Conservation (phyloP, 495 filamentous ascomycete genomes). For the Talaromyces adpressus region DNA sequence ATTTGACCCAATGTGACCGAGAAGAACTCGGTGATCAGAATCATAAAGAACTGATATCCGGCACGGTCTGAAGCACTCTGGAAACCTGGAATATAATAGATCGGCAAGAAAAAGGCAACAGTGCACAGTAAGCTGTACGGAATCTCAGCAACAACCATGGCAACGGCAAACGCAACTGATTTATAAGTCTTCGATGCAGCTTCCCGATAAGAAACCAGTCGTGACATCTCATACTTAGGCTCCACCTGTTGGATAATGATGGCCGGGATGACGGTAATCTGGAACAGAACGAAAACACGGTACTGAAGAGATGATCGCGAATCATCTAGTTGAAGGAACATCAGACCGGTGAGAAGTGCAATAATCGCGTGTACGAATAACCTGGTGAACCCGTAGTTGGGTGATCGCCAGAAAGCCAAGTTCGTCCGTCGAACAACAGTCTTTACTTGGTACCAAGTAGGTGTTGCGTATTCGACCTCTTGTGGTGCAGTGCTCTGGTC, state of each 20-base stretch:
- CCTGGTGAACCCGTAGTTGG: conserved; percentile 71
- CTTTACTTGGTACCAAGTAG: conserved; percentile 62
- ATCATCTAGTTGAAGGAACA: conserved; percentile 62
- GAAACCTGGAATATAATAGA: conserved; percentile 69
- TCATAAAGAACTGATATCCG: conserved; percentile 77
- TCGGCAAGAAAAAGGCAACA: conserved; percentile 63
- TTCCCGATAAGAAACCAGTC: conserved; percentile 73
- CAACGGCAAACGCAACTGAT: conserved; percentile 61
- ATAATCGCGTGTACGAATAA: conserved; percentile 71
- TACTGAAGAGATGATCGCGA: conserved; percentile 65
- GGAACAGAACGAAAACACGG: conserved; percentile 78
- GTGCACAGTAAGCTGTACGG: conserved; percentile 71
- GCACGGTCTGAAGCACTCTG: conserved; percentile 48
- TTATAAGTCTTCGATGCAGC: conserved; percentile 71
- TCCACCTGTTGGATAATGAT: conserved; percentile 73
- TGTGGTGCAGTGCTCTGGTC: conserved; percentile 18
- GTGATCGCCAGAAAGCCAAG: conserved; percentile 64
- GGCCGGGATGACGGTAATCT: conserved; percentile 67
- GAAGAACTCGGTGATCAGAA: conserved; percentile 71
- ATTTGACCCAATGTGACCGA: conserved; percentile 66
- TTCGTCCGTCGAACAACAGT: conserved; percentile 58
- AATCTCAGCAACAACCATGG: conserved; percentile 68
- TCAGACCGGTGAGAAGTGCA: conserved; percentile 65
- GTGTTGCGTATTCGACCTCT: conserved; percentile 69
- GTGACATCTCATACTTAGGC: conserved; percentile 67